Conservation (phyloP, 805 yeast genomes). For the Suhomyces sp. region DNA sequence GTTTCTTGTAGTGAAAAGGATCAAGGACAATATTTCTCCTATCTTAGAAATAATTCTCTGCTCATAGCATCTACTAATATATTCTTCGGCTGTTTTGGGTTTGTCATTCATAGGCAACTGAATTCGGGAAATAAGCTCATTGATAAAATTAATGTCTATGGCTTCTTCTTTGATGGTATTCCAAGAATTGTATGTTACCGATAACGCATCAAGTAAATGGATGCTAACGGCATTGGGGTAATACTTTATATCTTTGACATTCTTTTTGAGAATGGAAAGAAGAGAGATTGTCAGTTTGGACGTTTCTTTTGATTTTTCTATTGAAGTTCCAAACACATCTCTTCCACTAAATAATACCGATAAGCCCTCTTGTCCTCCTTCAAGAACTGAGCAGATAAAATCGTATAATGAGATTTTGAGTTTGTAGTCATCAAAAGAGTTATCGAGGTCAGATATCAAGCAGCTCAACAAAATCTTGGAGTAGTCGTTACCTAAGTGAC, state of each 20-base stretch:
- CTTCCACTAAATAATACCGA: conserved; percentile 65
- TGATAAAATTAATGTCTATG: conserved; percentile 47
- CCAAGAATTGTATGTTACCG: conserved; percentile 78
- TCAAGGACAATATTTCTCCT: conserved; percentile 72
- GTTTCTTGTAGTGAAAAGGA: conserved; percentile 57
- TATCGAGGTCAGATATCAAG: conserved; percentile 58
- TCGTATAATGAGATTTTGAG: conserved; percentile 56
- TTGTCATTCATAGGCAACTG: conserved; percentile 16
- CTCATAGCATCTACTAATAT: conserved; percentile 47
- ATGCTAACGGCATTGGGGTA: conserved; percentile 64
- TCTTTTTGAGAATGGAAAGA: conserved; percentile 52
- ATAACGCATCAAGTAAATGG: conserved; percentile 67
- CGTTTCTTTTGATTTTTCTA: conserved; percentile 18
- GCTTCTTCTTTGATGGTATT: conserved; percentile 56
- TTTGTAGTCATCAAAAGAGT: conserved; percentile 50
- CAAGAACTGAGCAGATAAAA: conserved; percentile 65
- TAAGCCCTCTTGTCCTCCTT: conserved; percentile 75
- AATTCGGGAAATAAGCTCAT: conserved; percentile 38
- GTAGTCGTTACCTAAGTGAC: conserved; percentile 70
- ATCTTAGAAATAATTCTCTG: conserved; percentile 62
- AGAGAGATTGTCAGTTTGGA: conserved; percentile 22
- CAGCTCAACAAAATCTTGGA: conserved; percentile 60
- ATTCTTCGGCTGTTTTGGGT: conserved; percentile 18
- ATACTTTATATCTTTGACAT: conserved; percentile 48
- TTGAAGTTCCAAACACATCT: conserved; percentile 37